phyloP scores from a whole-genome alignment of 1,284 basidiomycete species.

The Phellopilus nigrolimitatus region DNA sequence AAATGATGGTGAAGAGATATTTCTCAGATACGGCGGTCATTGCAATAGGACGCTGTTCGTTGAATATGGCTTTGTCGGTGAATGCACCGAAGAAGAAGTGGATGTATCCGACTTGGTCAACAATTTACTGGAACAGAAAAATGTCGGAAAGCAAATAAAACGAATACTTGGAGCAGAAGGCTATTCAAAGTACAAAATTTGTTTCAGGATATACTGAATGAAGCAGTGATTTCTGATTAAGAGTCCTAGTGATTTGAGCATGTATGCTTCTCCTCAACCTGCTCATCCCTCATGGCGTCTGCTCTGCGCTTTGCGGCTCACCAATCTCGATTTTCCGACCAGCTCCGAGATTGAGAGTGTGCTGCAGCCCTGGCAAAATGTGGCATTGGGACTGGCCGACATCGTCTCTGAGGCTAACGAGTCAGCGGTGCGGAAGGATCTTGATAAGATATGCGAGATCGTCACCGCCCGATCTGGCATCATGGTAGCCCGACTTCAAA shows the following conservation, averaged over 20 bases:
- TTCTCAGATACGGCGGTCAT: conserved; percentile 73
- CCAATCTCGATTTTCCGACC: conserved; percentile 36
- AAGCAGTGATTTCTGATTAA: neutral
- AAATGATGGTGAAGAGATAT: conserved; percentile 55
- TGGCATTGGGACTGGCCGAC: conserved; percentile 41
- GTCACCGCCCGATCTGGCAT: conserved; percentile 22
- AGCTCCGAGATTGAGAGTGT: conserved; percentile 27
- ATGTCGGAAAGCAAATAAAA: conserved; percentile 41
- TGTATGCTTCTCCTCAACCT: conserved; percentile 54
- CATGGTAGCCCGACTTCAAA: conserved; percentile 22
- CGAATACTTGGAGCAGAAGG: conserved; percentile 48
- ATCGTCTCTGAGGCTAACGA: conserved; percentile 47
- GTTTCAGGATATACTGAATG: conserved; percentile 2
- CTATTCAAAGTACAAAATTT: conserved; percentile 67
- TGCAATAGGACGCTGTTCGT: conserved; percentile 68
- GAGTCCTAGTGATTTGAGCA: conserved; percentile 61
- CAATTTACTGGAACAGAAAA: conserved; percentile 37
- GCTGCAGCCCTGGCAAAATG: conserved; percentile 52
- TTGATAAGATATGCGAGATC: conserved; percentile 34
- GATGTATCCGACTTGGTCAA: conserved; percentile 59
- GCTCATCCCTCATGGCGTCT: conserved; percentile 74
- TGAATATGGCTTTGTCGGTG: conserved; percentile 78
- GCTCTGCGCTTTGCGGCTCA: conserved; percentile 64
- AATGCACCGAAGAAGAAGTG: conserved; percentile 43
- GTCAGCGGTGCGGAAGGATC: conserved; percentile 33